Evolutionary conservation across 768 basidiomycete genomes (phyloP).

Genomic region (Astraeus odoratus): DNA sequence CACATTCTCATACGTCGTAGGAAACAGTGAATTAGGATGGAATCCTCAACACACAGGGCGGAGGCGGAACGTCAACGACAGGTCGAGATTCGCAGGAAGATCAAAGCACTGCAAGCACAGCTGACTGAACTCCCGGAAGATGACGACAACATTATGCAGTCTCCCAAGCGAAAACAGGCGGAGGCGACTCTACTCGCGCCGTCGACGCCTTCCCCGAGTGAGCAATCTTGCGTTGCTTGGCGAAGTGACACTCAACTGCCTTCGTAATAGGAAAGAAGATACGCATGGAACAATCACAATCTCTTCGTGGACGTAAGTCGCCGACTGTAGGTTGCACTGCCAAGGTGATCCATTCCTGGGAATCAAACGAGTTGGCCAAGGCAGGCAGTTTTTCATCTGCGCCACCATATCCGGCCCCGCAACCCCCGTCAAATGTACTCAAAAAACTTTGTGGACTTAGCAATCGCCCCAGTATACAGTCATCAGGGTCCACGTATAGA

Average conservation of each 20-base stretch:
- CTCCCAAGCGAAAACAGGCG: conserved; percentile 44
- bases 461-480: conserved; percentile 11
- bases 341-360: conserved; percentile 11
- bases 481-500: conserved; percentile 24
- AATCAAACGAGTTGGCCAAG: conserved; percentile 8
- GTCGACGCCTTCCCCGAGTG: conserved; percentile 62
- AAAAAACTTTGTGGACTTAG: conserved; percentile 40
- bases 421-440: conserved; percentile 46
- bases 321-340: conserved; percentile 6
- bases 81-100: conserved; percentile 46
- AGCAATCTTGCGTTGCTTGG: conserved; percentile 15
- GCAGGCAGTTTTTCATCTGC: not conserved
- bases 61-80: conserved; percentile 36
- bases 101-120: conserved; percentile 49
- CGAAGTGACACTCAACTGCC: not conserved
- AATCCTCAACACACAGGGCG: conserved; percentile 42
- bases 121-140: conserved; percentile 33
- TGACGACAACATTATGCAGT: conserved; percentile 18
- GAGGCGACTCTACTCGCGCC: conserved; percentile 37
- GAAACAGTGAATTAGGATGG: conserved; percentile 33
- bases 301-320: conserved; percentile 16
- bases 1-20: not conserved
- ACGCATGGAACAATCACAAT: conserved; percentile 33
- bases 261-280: conserved; percentile 33
- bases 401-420: not conserved